These are phyloP conservation scores for Nitzschia sp. DNA, from an alignment of 108 stramenopile genomes.

Conservation along the genomic window DNA sequence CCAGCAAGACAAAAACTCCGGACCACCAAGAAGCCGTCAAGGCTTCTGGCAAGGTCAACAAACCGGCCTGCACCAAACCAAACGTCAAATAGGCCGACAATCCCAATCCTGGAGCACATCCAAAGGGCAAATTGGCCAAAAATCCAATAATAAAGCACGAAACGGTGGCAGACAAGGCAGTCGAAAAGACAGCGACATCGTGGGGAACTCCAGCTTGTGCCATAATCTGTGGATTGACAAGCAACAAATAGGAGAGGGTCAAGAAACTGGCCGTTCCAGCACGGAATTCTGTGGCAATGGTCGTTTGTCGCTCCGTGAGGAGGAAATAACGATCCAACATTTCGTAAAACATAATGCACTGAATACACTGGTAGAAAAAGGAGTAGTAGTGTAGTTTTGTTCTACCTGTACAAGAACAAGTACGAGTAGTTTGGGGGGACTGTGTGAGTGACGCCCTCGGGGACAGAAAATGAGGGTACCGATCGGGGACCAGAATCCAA, in stretches of 20 bases:
- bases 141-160: constrained; percentile 48
- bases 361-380: too few relatives aligned
- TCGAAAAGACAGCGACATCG: constrained; percentile 50
- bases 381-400: too few relatives aligned
- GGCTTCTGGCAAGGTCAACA: constrained; percentile 32
- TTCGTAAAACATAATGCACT: constrained; percentile 5
- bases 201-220: constrained; percentile 41
- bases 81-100: constrained; percentile 53
- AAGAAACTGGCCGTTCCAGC: constrained; percentile 58
- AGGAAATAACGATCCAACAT: constrained; percentile 34
- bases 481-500: too few relatives aligned
- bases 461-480: too few relatives aligned
- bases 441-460: too few relatives aligned
- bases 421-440: too few relatives aligned
- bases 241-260: constrained; percentile 56
- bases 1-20: constrained; percentile 30
- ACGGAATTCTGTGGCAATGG: constrained; percentile 44
- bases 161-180: constrained; percentile 44
- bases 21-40: constrained; percentile 38
- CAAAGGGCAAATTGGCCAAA: constrained; percentile 61
- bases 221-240: constrained; percentile 65
- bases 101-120: constrained; percentile 61
- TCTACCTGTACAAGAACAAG: too few relatives aligned
- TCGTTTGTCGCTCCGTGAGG: constrained; percentile 40
- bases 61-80: constrained; percentile 47